Percentiles rank a stretch among this genome's conserved stretches.
These are phyloP conservation scores for Mycena epipterygia DNA, from an alignment of 768 basidiomycete species.

Conservation along the genomic window DNA sequence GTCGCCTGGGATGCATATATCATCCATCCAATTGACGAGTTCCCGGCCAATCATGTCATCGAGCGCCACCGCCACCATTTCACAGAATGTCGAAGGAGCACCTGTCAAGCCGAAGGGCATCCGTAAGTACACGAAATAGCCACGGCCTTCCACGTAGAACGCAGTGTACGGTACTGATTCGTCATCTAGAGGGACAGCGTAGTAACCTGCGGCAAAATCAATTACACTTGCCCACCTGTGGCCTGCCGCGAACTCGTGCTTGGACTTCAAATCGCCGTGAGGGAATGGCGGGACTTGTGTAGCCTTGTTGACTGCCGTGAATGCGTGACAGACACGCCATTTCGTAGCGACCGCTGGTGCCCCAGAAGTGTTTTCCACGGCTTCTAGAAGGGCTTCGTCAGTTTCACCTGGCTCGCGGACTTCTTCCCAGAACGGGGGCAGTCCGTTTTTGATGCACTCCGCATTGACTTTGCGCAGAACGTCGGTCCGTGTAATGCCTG, in stretches of 20 bases:
- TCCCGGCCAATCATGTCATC: conserved; percentile 42
- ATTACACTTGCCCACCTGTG: neutral
- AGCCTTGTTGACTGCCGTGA: too few species aligned
- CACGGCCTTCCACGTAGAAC: conserved; percentile 55
- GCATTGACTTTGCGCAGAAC: too few species aligned
- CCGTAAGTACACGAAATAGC: conserved; percentile 48
- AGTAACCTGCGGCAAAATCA: conserved; percentile 46
- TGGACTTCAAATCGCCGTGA: too few species aligned
- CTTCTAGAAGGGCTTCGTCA: too few species aligned
- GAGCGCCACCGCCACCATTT: conserved; percentile 43
- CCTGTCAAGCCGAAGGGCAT: conserved; percentile 60
- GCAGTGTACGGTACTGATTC: conserved; percentile 46
- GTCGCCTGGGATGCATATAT: conserved; percentile 50
- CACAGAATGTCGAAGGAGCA: conserved; percentile 51
- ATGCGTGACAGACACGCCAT: conserved; percentile 9
- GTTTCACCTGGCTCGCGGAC: too few species aligned
- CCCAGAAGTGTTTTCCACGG: too few species aligned
- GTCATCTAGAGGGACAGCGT: conserved; percentile 39
- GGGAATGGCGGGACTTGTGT: too few species aligned
- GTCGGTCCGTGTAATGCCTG: neutral
- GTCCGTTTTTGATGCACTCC: too few species aligned
- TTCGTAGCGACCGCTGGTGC: neutral
- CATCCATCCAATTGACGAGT: conserved; percentile 55
- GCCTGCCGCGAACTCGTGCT: too few species aligned
- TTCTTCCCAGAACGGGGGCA: too few species aligned